Evolutionary conservation across 2,329 filamentous ascomycete species (phyloP), one percentile per base, ranked within the genome.

Genomic region (Ilyonectria destructans): DNA sequence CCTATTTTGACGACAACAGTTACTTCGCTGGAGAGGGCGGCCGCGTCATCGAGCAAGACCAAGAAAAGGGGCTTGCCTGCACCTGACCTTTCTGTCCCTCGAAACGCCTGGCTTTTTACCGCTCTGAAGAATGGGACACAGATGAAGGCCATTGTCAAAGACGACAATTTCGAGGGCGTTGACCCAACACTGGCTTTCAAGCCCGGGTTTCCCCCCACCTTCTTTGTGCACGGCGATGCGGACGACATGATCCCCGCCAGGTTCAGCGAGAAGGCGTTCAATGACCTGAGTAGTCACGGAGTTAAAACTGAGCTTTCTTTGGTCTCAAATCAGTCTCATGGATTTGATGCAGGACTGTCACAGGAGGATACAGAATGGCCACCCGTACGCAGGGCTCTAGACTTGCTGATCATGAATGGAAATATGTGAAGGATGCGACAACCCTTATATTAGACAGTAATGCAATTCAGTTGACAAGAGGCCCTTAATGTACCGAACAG

Each of bases 181-280:
- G 58, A 61, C 13, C 58, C 58, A 8, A 26, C 49, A 31, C 49
- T 33, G 7, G 31, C 29, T 7, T 55, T 61, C 19, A 61, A 61
- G 15, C 46, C 31, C 23, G 46, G 37, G 10, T 61, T 61, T 19
- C 58, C 58, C 12, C 58, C 58, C 21, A 61, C 58, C 21, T 61
- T 37, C 26, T 61, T 61, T 26, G 19, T 61, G 19, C 58, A 61
- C 21, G 58, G 58, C 13, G 37, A 43, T 9, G 48, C 49, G 31
- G 58, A 61, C 17, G 23, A 2, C 7, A 21, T 61, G 35, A 31
- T 61, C 23, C 58, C 48, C 9, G 33, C 46, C 7, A 54, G 21
- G 9, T 26, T 61, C 21, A 52, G 46, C 17, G 46, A 54, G 35
- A 35, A 23, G 21, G 58, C 58, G 2, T 51, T 23, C 10, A 15